Evolutionary conservation across 2,329 filamentous ascomycete genomes (phyloP).

Genomic region (Cytospora paraplurivora): DNA sequence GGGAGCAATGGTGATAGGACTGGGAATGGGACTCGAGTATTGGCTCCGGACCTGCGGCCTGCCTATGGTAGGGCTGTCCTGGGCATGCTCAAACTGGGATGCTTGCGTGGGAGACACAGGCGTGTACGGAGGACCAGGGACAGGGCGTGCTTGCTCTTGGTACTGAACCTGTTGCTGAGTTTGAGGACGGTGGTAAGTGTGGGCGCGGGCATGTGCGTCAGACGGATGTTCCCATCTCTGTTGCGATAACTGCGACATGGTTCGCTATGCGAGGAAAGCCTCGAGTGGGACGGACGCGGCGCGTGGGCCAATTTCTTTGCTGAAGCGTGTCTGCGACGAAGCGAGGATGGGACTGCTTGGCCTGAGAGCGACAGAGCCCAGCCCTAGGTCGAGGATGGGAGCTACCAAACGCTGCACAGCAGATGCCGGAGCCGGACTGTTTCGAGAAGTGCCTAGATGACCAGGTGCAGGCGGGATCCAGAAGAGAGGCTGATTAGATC

Average conservation of each 20-base stretch:
- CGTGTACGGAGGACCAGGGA: conserved; percentile 20
- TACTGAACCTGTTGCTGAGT: conserved; percentile 29
- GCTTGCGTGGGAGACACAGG: conserved; percentile 24
- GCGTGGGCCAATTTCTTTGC: conserved; percentile 19
- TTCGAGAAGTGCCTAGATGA: conserved; percentile 28
- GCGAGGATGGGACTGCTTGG: conserved; percentile 5
- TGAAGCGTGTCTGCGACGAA: conserved; percentile 18
- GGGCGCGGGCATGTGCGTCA: conserved; percentile 33
- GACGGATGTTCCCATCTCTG: conserved; percentile 47
- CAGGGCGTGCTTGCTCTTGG: conserved; percentile 19
- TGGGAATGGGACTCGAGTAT: conserved; percentile 28
- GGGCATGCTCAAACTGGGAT: conserved; percentile 34
- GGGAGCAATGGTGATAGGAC: conserved; percentile 35
- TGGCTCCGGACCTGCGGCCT: conserved; percentile 35
- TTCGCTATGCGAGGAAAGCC: conserved; percentile 43
- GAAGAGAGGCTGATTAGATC: neutral
- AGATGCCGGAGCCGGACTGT: conserved; percentile 24
- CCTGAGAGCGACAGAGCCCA: conserved; percentile 14
- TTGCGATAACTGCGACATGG: conserved; percentile 57
- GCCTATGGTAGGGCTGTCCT: conserved; percentile 53
- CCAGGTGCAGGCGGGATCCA: conserved; percentile 16
- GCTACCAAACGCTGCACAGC: conserved; percentile 14
- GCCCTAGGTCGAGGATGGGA: conserved; percentile 12
- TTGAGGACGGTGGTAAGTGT: conserved; percentile 18
- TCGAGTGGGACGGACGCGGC: conserved; percentile 10